Conservation (phyloP, 176 grass and related monocot species). For the Dendrocalamus sinicus region DNA sequence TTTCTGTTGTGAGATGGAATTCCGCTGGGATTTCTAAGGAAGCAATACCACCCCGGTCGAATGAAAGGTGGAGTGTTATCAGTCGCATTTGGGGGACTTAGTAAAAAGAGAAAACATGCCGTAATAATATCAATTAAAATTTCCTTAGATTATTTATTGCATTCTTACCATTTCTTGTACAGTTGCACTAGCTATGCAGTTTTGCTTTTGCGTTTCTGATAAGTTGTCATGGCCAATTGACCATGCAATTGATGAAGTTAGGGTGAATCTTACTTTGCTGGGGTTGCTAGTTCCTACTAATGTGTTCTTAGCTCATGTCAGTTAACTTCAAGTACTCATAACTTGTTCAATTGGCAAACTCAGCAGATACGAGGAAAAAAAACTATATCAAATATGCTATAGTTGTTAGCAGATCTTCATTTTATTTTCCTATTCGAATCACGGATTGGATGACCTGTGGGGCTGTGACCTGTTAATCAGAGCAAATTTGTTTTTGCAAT, state of each 20-base stretch:
- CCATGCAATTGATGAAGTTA: background rate
- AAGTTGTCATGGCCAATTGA: background rate
- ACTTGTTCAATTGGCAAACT: background rate
- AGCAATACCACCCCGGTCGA: background rate
- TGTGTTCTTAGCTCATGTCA: background rate
- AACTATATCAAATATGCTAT: background rate
- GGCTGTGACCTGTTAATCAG: background rate
- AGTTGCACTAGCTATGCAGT: background rate
- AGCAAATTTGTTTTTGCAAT: background rate
- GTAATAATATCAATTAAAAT: background rate
- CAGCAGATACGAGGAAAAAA: background rate
- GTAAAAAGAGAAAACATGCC: background rate
- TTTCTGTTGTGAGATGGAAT: background rate
- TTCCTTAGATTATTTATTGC: background rate
- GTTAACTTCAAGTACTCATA: background rate
- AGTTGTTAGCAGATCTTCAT: background rate
- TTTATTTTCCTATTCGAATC: background rate
- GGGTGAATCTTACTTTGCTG: background rate
- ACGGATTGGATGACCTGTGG: background rate
- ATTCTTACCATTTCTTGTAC: background rate
- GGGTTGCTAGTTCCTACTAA: slow-evolving; percentile 8
- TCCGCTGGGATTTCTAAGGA: background rate
- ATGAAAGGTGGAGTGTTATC: background rate
- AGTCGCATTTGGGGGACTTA: background rate
- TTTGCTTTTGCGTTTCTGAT: background rate